These are phyloP conservation scores for Aspergillus sp. DNA, from an alignment of 2,329 filamentous ascomycete genomes.

Conservation along the genomic window DNA sequence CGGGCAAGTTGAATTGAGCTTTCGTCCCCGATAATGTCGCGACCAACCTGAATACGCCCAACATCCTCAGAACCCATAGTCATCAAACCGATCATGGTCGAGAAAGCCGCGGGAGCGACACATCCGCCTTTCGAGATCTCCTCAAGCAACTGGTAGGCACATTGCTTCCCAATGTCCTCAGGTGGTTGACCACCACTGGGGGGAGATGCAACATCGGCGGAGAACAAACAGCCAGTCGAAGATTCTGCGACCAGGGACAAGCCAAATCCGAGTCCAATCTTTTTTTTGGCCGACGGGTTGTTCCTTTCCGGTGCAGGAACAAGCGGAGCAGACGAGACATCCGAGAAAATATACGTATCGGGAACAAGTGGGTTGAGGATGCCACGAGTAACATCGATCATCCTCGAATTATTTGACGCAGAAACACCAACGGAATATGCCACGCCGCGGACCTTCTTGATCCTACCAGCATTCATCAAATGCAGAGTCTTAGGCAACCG, in stretches of 20 bases:
- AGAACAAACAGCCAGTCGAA: slow-evolving; percentile 82
- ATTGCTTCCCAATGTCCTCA: slow-evolving; percentile 85
- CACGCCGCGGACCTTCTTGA: slow-evolving; percentile 87
- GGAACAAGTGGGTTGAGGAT: slow-evolving; percentile 81
- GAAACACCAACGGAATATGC: slow-evolving; percentile 91
- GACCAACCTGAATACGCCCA: slow-evolving; percentile 77
- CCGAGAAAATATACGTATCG: slow-evolving; percentile 85
- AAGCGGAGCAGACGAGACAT: slow-evolving; percentile 61
- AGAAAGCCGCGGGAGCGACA: slow-evolving; percentile 68
- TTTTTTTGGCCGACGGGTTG: slow-evolving; percentile 54
- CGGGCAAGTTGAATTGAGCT: slow-evolving; percentile 76
- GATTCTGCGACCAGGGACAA: slow-evolving; percentile 88
- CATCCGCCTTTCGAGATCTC: slow-evolving; percentile 80
- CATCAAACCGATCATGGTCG: slow-evolving; percentile 83
- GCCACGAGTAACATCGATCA: slow-evolving; percentile 88
- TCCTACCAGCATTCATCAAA: slow-evolving; percentile 75
- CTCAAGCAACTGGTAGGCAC: slow-evolving; percentile 86
- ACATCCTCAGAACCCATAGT: slow-evolving; percentile 98
- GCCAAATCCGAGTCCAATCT: slow-evolving; percentile 86
- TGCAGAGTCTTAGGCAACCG: slow-evolving; percentile 92
- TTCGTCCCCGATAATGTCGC: slow-evolving; percentile 77
- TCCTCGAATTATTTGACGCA: slow-evolving; percentile 87
- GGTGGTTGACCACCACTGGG: slow-evolving; percentile 78
- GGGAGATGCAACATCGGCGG: slow-evolving; percentile 75
- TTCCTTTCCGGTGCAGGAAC: slow-evolving; percentile 70